Evolutionary conservation across 1,284 basidiomycete genomes (phyloP).

Genomic region (Trichosporon ovoides): DNA sequence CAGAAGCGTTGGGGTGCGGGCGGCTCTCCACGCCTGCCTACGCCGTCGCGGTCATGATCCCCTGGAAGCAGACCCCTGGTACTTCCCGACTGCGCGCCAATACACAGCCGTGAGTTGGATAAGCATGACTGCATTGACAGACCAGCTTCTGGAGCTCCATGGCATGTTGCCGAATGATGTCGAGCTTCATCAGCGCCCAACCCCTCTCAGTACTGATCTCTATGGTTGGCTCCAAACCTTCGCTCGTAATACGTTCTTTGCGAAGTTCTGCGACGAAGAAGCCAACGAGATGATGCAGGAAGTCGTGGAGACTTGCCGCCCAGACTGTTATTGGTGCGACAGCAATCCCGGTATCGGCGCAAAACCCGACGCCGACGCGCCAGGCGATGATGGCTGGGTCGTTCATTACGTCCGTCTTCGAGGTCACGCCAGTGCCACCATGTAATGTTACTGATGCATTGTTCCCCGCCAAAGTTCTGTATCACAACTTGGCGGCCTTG

Average conservation of each 20-base stretch:
- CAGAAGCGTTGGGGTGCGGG: constrained; percentile 54
- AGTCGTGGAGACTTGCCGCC: constrained; percentile 57
- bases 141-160: constrained; percentile 56
- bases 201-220: constrained; percentile 59
- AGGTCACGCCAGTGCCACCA: neutral
- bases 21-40: constrained; percentile 58
- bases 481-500: neutral
- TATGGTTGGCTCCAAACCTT: constrained; percentile 68
- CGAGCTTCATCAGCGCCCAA: constrained; percentile 62
- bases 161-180: constrained; percentile 58
- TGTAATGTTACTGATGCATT: neutral
- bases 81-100: constrained; percentile 65
- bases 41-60: constrained; percentile 59
- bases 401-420: neutral
- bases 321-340: constrained; percentile 54
- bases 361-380: neutral
- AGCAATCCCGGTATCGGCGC: constrained; percentile 27
- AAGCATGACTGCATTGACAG: neutral
- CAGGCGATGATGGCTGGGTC: neutral
- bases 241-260: constrained; percentile 57
- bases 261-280: constrained; percentile 54
- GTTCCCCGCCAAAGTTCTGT: neutral
- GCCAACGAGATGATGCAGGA: constrained; percentile 61
- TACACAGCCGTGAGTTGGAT: constrained; percentile 55
- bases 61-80: constrained; percentile 66